Evolutionary conservation across 768 basidiomycete genomes (phyloP), one percentile per base, ranked within the genome.

Genomic region (Macrolepiota dolichaula): DNA sequence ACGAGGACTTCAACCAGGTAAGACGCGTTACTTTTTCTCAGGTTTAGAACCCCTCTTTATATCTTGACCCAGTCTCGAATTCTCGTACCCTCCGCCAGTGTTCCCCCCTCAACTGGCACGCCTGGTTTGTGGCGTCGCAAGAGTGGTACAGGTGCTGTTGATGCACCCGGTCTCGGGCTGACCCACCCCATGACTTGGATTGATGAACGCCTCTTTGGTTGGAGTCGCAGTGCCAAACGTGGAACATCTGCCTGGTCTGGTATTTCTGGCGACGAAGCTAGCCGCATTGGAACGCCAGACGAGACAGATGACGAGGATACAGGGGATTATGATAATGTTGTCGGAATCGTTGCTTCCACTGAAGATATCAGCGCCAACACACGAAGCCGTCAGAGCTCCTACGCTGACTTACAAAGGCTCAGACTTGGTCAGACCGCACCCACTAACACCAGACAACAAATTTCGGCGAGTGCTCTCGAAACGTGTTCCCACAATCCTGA

Each of bases 141-240:
- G 75, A 91, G 87, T 66, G 85, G 87, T 36, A 87, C 84, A 44
- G 91, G 90, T 25, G 90, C 88, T 36, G 87, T 92, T n/a, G 91
- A 92, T 70, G 89, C 89, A 0, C 91, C 93, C 75, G 91, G 91
- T 47, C 85, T 88, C 55, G 82, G 93, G 29, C 80, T 96, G 36
- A 90, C 86, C 13, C 94, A 97, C 73, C 94, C 94, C 0, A 94
- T 96, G 90, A 87, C 89, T 13, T 96, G 94, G 94, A 82, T 96
- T 15, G 94, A 97, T 71, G 95, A 96, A 73, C 87, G 92, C 7
- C 81, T 97, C 25, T 97, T 96, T 70, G 95, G 94, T 47, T 96
- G 92, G 94, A 87, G 86, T 72, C 81, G 85, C 56, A 92, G 88
- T 65, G 83, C 91, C 1, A 77, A 75, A 52, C 85, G 84, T 51